These are phyloP conservation scores for Trifolium repens DNA, from an alignment of 306 rosid species.

Conservation along the genomic window DNA sequence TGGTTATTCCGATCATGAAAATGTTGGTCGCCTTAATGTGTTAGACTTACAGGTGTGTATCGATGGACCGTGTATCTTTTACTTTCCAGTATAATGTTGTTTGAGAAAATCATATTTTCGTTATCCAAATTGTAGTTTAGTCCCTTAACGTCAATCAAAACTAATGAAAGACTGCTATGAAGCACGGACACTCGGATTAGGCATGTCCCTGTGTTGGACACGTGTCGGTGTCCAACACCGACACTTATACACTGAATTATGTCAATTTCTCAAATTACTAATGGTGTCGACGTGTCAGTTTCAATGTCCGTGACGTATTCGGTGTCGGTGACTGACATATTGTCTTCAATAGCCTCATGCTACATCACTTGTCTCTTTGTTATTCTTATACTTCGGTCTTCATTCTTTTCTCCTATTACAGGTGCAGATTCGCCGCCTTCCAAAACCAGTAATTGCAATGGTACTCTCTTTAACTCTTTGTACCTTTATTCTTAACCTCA, in stretches of 20 bases:
- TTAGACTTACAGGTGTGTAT: constrained; percentile 80
- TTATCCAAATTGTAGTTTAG: neutral
- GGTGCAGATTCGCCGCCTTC: constrained; percentile 91
- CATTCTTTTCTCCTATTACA: constrained; percentile 43
- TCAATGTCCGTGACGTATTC: no score
- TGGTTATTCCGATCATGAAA: constrained; percentile 78
- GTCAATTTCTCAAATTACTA: no score
- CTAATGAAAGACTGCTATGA: no score
- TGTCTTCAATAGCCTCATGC: neutral
- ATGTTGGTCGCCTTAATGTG: constrained; percentile 77
- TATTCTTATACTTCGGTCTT: neutral
- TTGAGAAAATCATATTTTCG: neutral
- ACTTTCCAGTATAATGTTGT: constrained; percentile 1
- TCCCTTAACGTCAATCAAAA: neutral
- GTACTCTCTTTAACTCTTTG: constrained; percentile 44
- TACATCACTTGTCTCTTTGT: constrained; percentile 18
- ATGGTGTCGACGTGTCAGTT: no score
- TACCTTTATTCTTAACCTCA: neutral
- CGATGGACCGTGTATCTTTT: constrained; percentile 18
- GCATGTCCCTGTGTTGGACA: no score
- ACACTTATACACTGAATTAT: no score
- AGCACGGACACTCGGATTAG: no score
- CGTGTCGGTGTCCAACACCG: no score
- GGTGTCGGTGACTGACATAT: no score
- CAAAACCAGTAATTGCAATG: constrained; percentile 95